Conservation (phyloP, 2,329 filamentous ascomycete genomes). For the Exophiala bonariae region DNA sequence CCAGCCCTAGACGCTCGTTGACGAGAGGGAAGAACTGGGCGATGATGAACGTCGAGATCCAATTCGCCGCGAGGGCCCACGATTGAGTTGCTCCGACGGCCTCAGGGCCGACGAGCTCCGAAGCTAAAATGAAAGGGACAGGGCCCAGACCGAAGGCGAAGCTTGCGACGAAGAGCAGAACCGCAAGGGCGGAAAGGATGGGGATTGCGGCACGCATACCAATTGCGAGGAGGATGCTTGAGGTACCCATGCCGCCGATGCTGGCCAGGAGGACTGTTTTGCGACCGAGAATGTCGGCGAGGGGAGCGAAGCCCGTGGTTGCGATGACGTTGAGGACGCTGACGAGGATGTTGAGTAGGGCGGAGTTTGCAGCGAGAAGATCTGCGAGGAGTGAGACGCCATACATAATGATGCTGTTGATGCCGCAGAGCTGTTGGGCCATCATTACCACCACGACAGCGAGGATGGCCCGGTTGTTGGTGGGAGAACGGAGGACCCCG, state of each 20-base stretch:
- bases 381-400: constrained; percentile 84
- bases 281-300: constrained; percentile 79
- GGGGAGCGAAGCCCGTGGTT: constrained; percentile 76
- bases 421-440: constrained; percentile 89
- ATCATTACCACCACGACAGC: constrained; percentile 87
- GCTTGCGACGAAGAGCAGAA: constrained; percentile 81
- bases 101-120: constrained; percentile 85
- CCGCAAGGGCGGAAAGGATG: constrained; percentile 75
- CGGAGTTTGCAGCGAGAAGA: constrained; percentile 78
- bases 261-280: constrained; percentile 82
- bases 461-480: constrained; percentile 71
- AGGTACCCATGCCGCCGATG: constrained; percentile 79
- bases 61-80: constrained; percentile 84
- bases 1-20: constrained; percentile 72
- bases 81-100: constrained; percentile 90
- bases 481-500: constrained; percentile 60
- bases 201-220: constrained; percentile 75
- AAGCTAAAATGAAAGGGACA: constrained; percentile 90
- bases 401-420: constrained; percentile 99
- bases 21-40: constrained; percentile 93
- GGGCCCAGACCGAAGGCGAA: constrained; percentile 91
- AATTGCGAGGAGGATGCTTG: constrained; percentile 73
- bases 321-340: constrained; percentile 83
- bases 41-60: constrained; percentile 86
- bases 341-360: constrained; percentile 81